Evolutionary conservation across 495 filamentous ascomycete genomes (phyloP), one percentile per base, ranked within the genome.

Genomic region (Achaetomiella virescens): DNA sequence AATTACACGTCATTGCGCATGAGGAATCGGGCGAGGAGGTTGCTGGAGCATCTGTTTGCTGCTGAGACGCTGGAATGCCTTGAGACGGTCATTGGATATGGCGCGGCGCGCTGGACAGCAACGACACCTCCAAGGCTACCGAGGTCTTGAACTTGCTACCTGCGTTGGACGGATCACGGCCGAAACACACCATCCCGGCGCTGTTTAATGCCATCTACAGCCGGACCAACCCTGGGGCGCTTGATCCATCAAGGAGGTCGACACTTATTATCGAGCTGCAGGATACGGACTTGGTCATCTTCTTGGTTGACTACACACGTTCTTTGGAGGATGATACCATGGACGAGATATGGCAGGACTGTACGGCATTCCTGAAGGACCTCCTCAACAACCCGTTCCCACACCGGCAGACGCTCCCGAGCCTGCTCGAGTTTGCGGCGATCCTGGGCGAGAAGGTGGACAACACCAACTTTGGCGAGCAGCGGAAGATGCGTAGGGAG

Each of bases 261-360:
- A 90, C 88, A 0, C 70, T 97, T 60, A 95, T 92, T 0, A 88
- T 90, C 9, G 86, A 84, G 55, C 70, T 97, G 6, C 81, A 83
- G 22, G 92, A 96, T 55, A 78, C 81, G 2, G 90, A 95, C 61
- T 73, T 97, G 15, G 89, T 91, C 9, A 81, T 84, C 18, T 99
- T 97, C 66, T 70, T 97, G 52, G 85, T 93, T 6, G 87, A 90
- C 45, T 99, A 97, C 66, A 85, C 90, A 1, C 80, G 82, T 21
- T 92, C 90, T 3, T 74, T 96, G 14, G 93, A 99, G 63, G 93
- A 99, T 61, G 93, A 99, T 75, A 87, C 93, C n/a, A 92, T 97
- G 78, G 95, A 99, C 64, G 93, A 99, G 70, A 96, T 99, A 29
- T 99, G 93, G 93, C 75, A 81, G 36, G 95, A 99, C 63, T 97